Percentiles rank a stretch among this genome's conserved stretches.
phyloP scores from a whole-genome alignment of 2,329 filamentous ascomycete genomes.

The Fusarium pseudonygamai region DNA sequence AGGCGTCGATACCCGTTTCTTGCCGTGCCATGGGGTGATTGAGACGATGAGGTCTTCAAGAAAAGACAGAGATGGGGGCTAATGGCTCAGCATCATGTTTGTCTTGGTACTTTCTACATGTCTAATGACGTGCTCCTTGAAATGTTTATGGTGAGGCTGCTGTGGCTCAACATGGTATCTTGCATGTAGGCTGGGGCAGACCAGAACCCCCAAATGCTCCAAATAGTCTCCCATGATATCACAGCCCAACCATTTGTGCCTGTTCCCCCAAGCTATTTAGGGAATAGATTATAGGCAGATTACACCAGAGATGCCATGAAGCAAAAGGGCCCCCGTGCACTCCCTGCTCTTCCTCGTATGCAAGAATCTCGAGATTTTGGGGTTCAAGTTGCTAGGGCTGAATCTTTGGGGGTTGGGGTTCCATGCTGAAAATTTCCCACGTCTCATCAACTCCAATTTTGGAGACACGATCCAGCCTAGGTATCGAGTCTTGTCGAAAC shows the following conservation, averaged over 20 bases:
- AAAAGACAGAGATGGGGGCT: neutral
- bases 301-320: neutral
- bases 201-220: conserved; percentile 13
- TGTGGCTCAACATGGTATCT: neutral
- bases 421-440: neutral
- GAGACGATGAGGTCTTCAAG: neutral
- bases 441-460: conserved; percentile 23
- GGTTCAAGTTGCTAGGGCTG: conserved; percentile 26
- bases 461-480: neutral
- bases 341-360: neutral
- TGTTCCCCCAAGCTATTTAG: neutral
- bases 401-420: conserved; percentile 41
- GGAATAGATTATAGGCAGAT: neutral
- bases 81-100: neutral
- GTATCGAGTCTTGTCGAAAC: conserved; percentile 31
- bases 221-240: neutral
- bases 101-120: neutral
- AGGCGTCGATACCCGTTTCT: conserved; percentile 21
- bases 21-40: conserved; percentile 13
- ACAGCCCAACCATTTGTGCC: neutral
- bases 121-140: neutral
- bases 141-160: neutral
- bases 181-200: neutral
- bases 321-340: neutral
- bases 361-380: conserved; percentile 20